Evolutionary conservation across 257 asterid species (phyloP), one percentile per base, ranked within the genome.

Genomic region (Nicotiana otophora): DNA sequence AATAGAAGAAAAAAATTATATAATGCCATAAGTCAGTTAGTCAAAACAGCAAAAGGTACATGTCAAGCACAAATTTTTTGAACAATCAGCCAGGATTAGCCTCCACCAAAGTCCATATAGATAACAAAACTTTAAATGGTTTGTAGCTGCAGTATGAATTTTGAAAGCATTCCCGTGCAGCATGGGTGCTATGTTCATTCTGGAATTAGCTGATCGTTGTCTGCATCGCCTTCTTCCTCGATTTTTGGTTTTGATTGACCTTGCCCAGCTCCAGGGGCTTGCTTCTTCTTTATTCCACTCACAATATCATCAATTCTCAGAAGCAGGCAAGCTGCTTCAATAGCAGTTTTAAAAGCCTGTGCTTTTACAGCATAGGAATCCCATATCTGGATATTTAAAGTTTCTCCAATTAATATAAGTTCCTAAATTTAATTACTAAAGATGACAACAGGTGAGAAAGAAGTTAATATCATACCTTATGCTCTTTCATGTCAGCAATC

Each of bases 261-360:
- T 80, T 86, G 89, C 68, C 89, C 87, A 10, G 94, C 83, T 83
- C 97, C 93, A 30, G 98, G 93, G 77, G 96, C 96, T 81, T 94
- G 97, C 89, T 90, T 91, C 90, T 96, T 92, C 88, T 96, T 93
- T 85, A 96, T 92, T 39, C 99, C 99, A 81, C 99, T 96, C 23
- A 96, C 98, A 64, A 96, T 94, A 81, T 96, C 99, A 7, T 96
- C 98, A 28, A 96, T 94, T 82, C 98, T 93, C 89, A 96, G 84
- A 85, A 96, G 99, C 97, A 96, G 93, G 91, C 97, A 94, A 14
- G 99, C 97, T 11, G 98, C 97, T 91, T 96, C 99, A 36, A 94
- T 96, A 74, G 98, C 99, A 0, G 98, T 93, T 90, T 96, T 94
- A 75, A 96, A 96, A 61, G 98, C 97, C 48, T 96, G 99, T 1